phyloP scores from a whole-genome alignment of 1,139 yeast genomes.

The Geotrichum cucujoidarum region DNA sequence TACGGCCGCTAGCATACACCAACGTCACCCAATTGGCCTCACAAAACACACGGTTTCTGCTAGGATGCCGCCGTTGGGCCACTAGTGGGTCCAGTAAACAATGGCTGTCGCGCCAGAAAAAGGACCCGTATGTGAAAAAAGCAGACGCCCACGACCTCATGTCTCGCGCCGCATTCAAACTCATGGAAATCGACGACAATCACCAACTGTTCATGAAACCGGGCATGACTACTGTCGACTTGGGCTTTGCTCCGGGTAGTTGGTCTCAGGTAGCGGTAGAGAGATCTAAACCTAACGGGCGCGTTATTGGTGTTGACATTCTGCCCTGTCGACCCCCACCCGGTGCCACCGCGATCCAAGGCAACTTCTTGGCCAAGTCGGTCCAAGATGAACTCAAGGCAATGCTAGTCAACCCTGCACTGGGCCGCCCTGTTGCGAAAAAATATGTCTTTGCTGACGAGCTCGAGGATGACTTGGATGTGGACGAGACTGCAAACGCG shows the following conservation, averaged over 20 bases:
- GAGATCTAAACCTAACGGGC: conserved; percentile 53
- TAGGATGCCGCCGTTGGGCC: no score
- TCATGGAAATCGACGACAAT: conserved; percentile 58
- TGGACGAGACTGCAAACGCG: conserved; percentile 11
- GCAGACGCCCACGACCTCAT: conserved; percentile 61
- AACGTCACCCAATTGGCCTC: no score
- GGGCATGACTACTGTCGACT: conserved; percentile 64
- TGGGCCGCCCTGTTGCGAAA: conserved; percentile 28
- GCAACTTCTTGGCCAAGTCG: conserved; percentile 65
- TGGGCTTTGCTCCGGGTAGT: conserved; percentile 95
- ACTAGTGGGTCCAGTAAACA: no score
- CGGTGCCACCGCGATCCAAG: conserved; percentile 80
- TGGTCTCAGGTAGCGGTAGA: conserved; percentile 83
- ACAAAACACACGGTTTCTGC: no score
- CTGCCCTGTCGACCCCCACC: conserved; percentile 71
- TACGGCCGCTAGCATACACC: no score
- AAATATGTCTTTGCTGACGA: conserved; percentile 35
- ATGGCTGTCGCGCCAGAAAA: conserved; percentile 70
- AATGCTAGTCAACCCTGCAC: conserved; percentile 42
- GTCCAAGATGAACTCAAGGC: conserved; percentile 59
- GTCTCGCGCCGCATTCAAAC: conserved; percentile 88
- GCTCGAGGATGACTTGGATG: conserved; percentile 1
- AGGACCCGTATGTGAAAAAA: conserved; percentile 59
- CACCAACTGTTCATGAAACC: conserved; percentile 50
- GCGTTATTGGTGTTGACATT: conserved; percentile 79